Percentiles rank a stretch among this genome's conserved stretches.
Evolutionary conservation across 306 rosid genomes (phyloP).

Genomic region (Inga leiocalycina): DNA sequence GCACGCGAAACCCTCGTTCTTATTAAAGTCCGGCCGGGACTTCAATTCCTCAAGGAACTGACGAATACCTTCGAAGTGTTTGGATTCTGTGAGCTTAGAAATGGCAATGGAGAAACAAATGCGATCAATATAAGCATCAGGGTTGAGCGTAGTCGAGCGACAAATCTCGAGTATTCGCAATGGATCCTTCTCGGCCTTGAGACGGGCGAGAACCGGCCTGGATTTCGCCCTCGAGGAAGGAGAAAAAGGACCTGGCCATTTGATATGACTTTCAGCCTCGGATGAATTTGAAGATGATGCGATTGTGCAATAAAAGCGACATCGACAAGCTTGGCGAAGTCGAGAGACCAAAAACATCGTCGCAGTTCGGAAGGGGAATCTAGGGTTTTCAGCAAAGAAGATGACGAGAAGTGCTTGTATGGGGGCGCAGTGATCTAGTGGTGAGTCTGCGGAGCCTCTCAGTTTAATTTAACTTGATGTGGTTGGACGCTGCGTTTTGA

Average conservation of each 20-base stretch:
- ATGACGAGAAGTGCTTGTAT: background rate
- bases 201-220: constrained; percentile 54
- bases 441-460: background rate
- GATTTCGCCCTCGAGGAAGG: constrained; percentile 45
- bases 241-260: constrained; percentile 13
- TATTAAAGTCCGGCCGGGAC: constrained; percentile 59
- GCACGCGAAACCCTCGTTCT: constrained; percentile 57
- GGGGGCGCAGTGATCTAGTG: background rate
- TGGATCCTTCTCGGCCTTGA: constrained; percentile 68
- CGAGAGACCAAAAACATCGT: constrained; percentile 58
- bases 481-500: background rate
- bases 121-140: constrained; percentile 73
- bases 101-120: constrained; percentile 66
- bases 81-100: constrained; percentile 55
- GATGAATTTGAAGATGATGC: constrained; percentile 54
- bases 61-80: constrained; percentile 60
- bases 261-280: background rate
- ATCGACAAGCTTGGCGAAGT: constrained; percentile 47
- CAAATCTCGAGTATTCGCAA: constrained; percentile 64
- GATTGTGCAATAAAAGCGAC: constrained; percentile 42
- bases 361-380: background rate
- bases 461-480: background rate
- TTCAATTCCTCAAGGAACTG: constrained; percentile 53
- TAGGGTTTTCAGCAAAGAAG: constrained; percentile 28
- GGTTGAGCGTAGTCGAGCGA: constrained; percentile 71